Base-by-base conservation (phyloP, 2,329 filamentous ascomycete genomes). In the Tricladium varicosporioides region DNA sequence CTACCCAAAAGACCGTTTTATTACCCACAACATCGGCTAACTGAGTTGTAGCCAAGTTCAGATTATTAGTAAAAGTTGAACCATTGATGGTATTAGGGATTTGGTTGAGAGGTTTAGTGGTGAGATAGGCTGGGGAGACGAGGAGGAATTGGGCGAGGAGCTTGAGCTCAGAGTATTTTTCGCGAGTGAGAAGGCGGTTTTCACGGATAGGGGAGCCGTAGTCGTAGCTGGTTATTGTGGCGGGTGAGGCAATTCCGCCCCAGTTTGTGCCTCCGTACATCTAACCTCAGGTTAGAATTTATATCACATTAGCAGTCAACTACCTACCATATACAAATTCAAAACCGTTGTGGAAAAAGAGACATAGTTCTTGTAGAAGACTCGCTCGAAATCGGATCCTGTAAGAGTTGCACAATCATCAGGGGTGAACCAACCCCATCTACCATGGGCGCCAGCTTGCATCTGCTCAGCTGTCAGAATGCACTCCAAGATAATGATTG, bases 191-290 rank as follows among this genome's bases (percentile, higher is more conserved):
- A 5, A 51, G 54, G 27, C 61, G 55, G 18, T 59, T 51, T 48
- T 62, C 61, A 10, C 53, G 55, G 19, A 63, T 63, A 5, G 60
- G 53, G n/a, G 58, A 48, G 19, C 55, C 60, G n/a, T 60, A 51
- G 61, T 87, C 79, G 44, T 81, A 80, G 0, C 76, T 79, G 0
- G 80, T 83, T 59, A 84, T 84, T 7, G 78, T 83, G 5, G 82
- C 84, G 3, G 85, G 81, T 60, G 89, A 82, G 0, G 88, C 87
- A 5, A 90, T 71, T 57, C 90, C 91, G 0, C 89, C 88, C 89
- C 88, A 92, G 69, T 92, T 93, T 0, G 89, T 91, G 5, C 89
- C 89, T 11, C 89, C 89, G 61, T 80, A 92, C 0, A 81, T 86
- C 81, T 85, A 15, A n/a, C n/a, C n/a, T n/a, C n/a, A n/a, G n/a